Base-by-base conservation (phyloP, 1,139 yeast species). In the Geotrichum phurueaensis region DNA sequence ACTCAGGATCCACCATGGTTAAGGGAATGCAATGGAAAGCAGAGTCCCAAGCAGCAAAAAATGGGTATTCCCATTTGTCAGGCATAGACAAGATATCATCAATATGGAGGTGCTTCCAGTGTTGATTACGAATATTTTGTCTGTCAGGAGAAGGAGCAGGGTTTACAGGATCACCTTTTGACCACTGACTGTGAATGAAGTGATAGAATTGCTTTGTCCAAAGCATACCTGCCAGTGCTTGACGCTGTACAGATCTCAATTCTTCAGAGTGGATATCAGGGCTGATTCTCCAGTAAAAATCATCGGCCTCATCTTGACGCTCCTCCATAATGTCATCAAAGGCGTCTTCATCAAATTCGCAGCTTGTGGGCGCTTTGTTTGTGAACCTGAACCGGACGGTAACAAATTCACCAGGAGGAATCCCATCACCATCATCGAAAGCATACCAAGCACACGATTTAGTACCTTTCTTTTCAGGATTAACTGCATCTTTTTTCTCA, bases 31-130 rank as follows among this genome's bases (percentile, higher is more conserved):
- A 89, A 74, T 92, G 98, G 83, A 92, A 92, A 0, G 97, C 96
- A 1, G 96, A 87, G 73, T 92, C 98, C 98, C 98, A 92, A 5
- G 97, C 95, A 12, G 97, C 97, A 73, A 92, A 92, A 73, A 92
- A 92, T 3, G 97, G 97, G 73, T 92, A 92, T 74, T 92, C 98
- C 92, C 97, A 92, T 73, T 90, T 92, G 72, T 92, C 98, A 2
- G 98, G 98, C 78, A 92, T 81, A 0, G 96, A 89, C 67, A 92
- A 79, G 59, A 92, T 83, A 73, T 92, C 97, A 71, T 91, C 95
- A 69, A 89, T 87, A 74, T 90, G 90, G 73, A 92, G 78, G 73
- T 92, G 96, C 67, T 84, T 85, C 98, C 98, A 92, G 61, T 89
- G 90, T 68, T 84, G 83, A 73, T 90, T 90, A 75, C 97, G 82